Base-by-base conservation (phyloP, 106 monocot species). In the Phalaenopsis aphrodite region DNA sequence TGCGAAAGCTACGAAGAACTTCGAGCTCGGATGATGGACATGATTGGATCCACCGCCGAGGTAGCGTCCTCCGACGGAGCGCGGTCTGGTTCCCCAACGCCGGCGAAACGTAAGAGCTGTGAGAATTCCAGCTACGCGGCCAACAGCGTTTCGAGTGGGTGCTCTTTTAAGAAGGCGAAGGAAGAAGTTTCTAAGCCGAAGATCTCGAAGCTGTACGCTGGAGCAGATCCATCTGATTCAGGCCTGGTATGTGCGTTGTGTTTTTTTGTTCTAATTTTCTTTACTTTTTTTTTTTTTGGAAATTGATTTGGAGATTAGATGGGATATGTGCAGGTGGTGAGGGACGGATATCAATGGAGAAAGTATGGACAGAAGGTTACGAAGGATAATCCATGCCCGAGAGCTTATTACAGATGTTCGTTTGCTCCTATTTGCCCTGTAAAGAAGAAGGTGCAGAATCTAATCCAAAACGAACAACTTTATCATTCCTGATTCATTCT, bases 351-450 rank as follows among this genome's bases (percentile, higher is more conserved):
- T 38, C 84, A 81, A 58, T 85, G 84, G 84, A 46, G 80, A 36
- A 85, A 85, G 21, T 85, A 85, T 77, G 84, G 84, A 0, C 84
- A 85, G 77, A 85, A 85, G 55, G 81, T 85, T 14, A 85, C 84
- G 3, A 80, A 66, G 23, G 84, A 85, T 21, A 85, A 85, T 61
- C 84, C 84, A 12, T 85, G 66, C 36, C 84, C 84, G 11, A 80
- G 84, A 72, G 84, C 84, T 39, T 85, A 85, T 45, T 85, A 77
- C 69, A 77, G 81, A 38, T 85, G 84, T 76, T 85, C 84, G 1
- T 85, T 81, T 72, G 84, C 81, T 23, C 84, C 84, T 12, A 8
- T 42, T 23, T 85, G 84, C 72, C 77, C 76, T 5, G 81, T 85
- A 17, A 85, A 85, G 71, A 85, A 85, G 58, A 85, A 85, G 84